These are phyloP conservation scores for Ophiostoma tasmaniense DNA, from an alignment of 2,329 filamentous ascomycete species.

Conservation along the genomic window DNA sequence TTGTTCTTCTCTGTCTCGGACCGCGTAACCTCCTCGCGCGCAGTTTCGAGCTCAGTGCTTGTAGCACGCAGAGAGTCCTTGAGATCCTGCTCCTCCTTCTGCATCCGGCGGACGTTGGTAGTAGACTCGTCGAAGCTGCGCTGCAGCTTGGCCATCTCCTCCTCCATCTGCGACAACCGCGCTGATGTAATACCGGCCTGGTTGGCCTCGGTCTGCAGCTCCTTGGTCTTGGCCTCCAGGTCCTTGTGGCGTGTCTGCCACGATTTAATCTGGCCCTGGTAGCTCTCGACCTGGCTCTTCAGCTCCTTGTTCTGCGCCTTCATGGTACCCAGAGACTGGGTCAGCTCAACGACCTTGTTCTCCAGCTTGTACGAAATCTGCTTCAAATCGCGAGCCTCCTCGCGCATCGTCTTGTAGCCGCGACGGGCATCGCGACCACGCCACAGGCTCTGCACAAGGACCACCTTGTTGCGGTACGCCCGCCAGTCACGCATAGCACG, in stretches of 20 bases:
- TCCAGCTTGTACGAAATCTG: slow-evolving; percentile 99
- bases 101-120: slow-evolving; percentile 82
- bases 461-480: slow-evolving; percentile 79
- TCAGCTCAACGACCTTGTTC: slow-evolving; percentile 98
- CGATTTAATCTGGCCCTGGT: slow-evolving; percentile 90
- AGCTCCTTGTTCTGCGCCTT: slow-evolving; percentile 92
- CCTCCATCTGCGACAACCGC: slow-evolving; percentile 81
- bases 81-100: slow-evolving; percentile 84
- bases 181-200: slow-evolving; percentile 94
- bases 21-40: slow-evolving; percentile 64
- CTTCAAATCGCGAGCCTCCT: slow-evolving; percentile 96
- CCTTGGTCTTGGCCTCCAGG: slow-evolving; percentile 81
- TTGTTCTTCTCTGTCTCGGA: slow-evolving; percentile 79
- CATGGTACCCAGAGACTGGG: slow-evolving; percentile 83
- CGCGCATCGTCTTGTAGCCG: slow-evolving; percentile 82
- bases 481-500: slow-evolving; percentile 73
- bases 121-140: slow-evolving; percentile 83
- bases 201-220: slow-evolving; percentile 92
- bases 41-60: slow-evolving; percentile 70
- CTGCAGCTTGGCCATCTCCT: slow-evolving; percentile 90
- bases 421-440: slow-evolving; percentile 72
- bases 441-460: slow-evolving; percentile 88
- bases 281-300: slow-evolving; percentile 82
- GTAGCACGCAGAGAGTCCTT: slow-evolving; percentile 73
- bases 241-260: slow-evolving; percentile 91